These are phyloP conservation scores for Plasmodium vivax DNA, from an alignment of 169 alveolate species.

Conservation along the genomic window DNA sequence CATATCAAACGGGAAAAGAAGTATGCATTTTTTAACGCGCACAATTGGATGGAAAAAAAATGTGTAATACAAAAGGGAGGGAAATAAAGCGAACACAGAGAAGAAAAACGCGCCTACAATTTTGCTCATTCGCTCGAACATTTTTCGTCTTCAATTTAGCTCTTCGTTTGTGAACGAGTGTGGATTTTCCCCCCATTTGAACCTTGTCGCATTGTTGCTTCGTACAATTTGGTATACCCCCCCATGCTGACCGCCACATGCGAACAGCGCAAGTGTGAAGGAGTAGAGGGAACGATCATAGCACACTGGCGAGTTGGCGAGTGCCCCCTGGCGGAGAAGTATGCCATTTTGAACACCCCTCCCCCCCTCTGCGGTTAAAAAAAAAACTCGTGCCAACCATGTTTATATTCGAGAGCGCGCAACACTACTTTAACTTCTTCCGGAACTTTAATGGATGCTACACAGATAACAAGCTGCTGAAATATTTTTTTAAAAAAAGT, in stretches of 20 bases:
- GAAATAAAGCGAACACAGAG: neutral
- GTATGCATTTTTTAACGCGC: neutral
- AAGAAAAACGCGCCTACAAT: neutral
- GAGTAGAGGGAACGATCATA: neutral
- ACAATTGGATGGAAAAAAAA: neutral
- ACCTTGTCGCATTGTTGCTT: neutral
- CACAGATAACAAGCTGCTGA: slow-evolving; percentile 84
- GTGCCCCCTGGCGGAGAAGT: neutral
- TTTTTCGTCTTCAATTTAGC: neutral
- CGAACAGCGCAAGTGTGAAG: neutral
- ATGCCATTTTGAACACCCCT: neutral
- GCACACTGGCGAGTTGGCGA: neutral
- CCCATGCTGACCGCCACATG: neutral
- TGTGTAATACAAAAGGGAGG: neutral
- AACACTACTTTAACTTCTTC: slow-evolving; percentile 67
- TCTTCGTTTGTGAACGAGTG: neutral
- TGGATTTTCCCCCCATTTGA: neutral
- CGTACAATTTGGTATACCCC: neutral
- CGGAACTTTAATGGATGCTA: slow-evolving; percentile 75
- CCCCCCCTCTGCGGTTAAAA: neutral
- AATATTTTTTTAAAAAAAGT: slow-evolving; percentile 81
- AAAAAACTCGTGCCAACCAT: neutral
- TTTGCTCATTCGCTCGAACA: neutral
- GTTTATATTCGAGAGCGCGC: slow-evolving; percentile 71
- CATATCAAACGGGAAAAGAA: neutral